These are phyloP conservation scores for Tricholoma terreum DNA, from an alignment of 768 basidiomycete genomes.

Conservation along the genomic window DNA sequence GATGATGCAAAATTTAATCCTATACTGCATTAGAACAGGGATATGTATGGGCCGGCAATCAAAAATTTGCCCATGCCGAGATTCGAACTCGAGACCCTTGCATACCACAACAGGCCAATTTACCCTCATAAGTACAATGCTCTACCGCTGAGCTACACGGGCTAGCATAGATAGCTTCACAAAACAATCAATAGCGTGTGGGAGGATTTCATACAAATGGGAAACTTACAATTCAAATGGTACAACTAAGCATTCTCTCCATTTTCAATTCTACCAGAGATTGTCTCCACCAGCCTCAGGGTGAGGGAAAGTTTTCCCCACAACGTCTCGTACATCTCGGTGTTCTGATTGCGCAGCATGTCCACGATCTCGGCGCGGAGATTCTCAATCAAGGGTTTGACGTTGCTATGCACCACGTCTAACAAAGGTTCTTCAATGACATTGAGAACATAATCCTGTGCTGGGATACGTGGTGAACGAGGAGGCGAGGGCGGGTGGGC, in stretches of 20 bases:
- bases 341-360: conserved; percentile 19
- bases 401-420: conserved; percentile 19
- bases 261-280: conserved; percentile 12
- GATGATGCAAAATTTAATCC: no score
- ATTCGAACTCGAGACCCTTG: conserved; percentile 58
- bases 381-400: conserved; percentile 22
- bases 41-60: no score
- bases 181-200: neutral
- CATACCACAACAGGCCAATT: conserved; percentile 33
- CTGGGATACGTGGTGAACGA: conserved; percentile 11
- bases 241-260: neutral
- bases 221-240: neutral
- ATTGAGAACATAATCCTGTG: conserved; percentile 22
- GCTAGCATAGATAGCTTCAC: conserved; percentile 17
- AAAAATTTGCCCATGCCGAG: conserved; percentile 55
- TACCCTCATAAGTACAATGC: conserved; percentile 60
- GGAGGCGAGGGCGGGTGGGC: conserved; percentile 16
- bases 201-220: no score
- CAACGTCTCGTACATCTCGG: conserved; percentile 23
- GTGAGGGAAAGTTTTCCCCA: conserved; percentile 22
- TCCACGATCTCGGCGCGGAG: conserved; percentile 20
- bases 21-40: no score
- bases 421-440: conserved; percentile 23
- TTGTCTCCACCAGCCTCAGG: conserved; percentile 14
- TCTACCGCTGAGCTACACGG: conserved; percentile 59